These are phyloP conservation scores for Cladosporium colombiae DNA, from an alignment of 2,329 filamentous ascomycete genomes.

Conservation along the genomic window DNA sequence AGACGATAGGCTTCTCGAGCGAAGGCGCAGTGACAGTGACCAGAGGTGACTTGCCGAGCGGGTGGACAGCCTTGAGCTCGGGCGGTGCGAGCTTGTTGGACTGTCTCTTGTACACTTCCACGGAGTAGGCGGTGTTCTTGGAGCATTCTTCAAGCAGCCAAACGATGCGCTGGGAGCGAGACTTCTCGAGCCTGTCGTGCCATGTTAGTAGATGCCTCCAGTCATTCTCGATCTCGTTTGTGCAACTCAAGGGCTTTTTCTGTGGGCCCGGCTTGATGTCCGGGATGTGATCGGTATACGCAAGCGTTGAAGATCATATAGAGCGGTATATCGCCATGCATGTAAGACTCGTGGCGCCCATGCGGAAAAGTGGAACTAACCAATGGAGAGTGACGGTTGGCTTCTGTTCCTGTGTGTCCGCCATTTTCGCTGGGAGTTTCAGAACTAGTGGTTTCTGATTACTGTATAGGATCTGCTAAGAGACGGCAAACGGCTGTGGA, in stretches of 20 bases:
- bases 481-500: neutral
- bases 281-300: neutral
- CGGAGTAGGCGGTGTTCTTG: slow-evolving; percentile 68
- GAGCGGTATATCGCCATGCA: neutral
- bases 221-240: neutral
- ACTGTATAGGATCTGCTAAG: neutral
- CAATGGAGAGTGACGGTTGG: slow-evolving; percentile 17
- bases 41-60: slow-evolving; percentile 83
- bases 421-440: slow-evolving; percentile 5
- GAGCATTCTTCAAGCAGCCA: slow-evolving; percentile 81
- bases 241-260: neutral
- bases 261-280: neutral
- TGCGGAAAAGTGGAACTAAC: slow-evolving; percentile 6
- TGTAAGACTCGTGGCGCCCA: slow-evolving; percentile 3
- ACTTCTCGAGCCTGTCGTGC: slow-evolving; percentile 71
- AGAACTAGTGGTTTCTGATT: neutral
- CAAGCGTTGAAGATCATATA: slow-evolving; percentile 2
- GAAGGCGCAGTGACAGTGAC: slow-evolving; percentile 62
- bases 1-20: slow-evolving; percentile 53
- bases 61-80: slow-evolving; percentile 75
- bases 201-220: neutral
- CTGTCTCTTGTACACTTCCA: slow-evolving; percentile 75
- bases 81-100: slow-evolving; percentile 68
- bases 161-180: slow-evolving; percentile 77
- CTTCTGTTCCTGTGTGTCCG: slow-evolving; percentile 17